A percentile compares a stretch with the other conserved stretches of the same genome.
Evolutionary conservation across 352 stramenopile genomes (phyloP).

Genomic region (Globisporangium solare): DNA sequence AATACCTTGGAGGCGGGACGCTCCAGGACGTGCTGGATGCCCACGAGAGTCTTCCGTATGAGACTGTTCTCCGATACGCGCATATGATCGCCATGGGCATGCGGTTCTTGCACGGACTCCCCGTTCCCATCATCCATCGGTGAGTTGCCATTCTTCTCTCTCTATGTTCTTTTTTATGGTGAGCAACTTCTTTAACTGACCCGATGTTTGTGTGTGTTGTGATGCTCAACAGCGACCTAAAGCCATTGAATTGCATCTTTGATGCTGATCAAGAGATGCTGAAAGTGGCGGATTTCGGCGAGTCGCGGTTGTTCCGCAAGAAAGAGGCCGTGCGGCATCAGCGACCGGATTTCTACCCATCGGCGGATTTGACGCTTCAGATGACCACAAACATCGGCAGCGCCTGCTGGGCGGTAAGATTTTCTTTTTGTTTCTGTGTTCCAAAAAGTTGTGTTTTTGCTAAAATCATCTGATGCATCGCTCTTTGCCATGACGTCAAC

Average conservation of each 20-base stretch:
- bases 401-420: slow-evolving; percentile 63
- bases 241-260: slow-evolving; percentile 82
- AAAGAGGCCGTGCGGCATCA: slow-evolving; percentile 44
- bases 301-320: slow-evolving; percentile 66
- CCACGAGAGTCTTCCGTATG: slow-evolving; percentile 45
- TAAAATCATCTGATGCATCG: neutral
- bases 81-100: slow-evolving; percentile 81
- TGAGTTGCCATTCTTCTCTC: slow-evolving; percentile 5
- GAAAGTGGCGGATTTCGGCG: slow-evolving; percentile 78
- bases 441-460: neutral
- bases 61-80: slow-evolving; percentile 61
- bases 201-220: neutral
- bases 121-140: slow-evolving; percentile 75
- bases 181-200: neutral
- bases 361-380: slow-evolving; percentile 56
- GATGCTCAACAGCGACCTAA: slow-evolving; percentile 41
- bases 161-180: neutral
- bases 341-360: slow-evolving; percentile 51
- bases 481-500: neutral
- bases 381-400: slow-evolving; percentile 84
- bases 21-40: slow-evolving; percentile 69
- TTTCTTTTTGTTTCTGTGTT: neutral
- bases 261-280: slow-evolving; percentile 71
- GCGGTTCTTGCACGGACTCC: slow-evolving; percentile 69
- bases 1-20: slow-evolving; percentile 78